Evolutionary conservation across 2,329 filamentous ascomycete genomes (phyloP).

Genomic region (Colletotrichum siamense): DNA sequence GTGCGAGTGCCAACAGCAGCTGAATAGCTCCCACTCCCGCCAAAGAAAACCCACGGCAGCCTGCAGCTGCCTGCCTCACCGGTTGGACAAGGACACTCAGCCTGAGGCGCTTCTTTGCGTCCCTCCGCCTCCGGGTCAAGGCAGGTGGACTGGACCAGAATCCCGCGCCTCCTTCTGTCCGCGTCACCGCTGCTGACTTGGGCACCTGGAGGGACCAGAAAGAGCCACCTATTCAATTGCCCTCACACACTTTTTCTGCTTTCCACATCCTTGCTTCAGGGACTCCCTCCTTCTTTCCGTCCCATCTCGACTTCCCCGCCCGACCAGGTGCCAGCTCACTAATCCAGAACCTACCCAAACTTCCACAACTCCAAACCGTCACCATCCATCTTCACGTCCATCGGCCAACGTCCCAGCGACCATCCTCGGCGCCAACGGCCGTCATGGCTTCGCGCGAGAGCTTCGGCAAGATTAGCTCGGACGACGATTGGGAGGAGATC

Average conservation of each 20-base stretch:
- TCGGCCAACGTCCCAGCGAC: background rate
- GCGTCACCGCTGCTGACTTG: background rate
- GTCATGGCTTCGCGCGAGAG: background rate
- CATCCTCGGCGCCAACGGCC: background rate
- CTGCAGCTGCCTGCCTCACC: background rate
- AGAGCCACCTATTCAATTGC: background rate
- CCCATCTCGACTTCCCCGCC: background rate
- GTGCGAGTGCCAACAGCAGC: background rate
- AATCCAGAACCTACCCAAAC: background rate
- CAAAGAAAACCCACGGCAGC: background rate
- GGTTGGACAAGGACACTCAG: background rate
- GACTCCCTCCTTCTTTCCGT: background rate
- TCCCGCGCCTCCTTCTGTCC: background rate
- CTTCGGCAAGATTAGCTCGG: background rate
- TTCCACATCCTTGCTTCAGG: background rate
- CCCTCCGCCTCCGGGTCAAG: background rate
- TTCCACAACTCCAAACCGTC: background rate
- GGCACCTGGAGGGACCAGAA: background rate
- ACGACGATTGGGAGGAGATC: slow-evolving; percentile 32
- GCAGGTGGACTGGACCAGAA: background rate
- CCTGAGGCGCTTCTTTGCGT: background rate
- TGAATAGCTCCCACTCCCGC: background rate
- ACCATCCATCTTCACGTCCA: background rate
- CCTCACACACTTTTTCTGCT: background rate
- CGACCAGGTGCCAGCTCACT: background rate